Conservation (phyloP, 2,329 filamentous ascomycete genomes). For the Xylaria sp. region DNA sequence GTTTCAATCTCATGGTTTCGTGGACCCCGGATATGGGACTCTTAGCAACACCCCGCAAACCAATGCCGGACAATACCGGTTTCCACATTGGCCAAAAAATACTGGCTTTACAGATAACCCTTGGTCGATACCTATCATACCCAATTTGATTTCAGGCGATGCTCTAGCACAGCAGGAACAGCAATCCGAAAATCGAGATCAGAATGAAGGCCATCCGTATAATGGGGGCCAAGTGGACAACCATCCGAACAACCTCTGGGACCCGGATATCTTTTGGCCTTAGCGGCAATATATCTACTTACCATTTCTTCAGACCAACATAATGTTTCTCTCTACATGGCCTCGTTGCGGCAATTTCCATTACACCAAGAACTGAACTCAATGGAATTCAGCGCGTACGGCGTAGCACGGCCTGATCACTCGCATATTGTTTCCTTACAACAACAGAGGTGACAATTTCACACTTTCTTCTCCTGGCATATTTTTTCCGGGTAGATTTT, state of each 20-base stretch:
- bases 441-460: background rate
- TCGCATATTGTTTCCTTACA: too few species aligned
- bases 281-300: background rate
- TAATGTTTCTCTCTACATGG: background rate
- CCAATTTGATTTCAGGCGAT: background rate
- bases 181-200: background rate
- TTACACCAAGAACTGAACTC: too few species aligned
- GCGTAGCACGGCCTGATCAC: too few species aligned
- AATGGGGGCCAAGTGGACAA: background rate
- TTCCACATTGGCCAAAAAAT: background rate
- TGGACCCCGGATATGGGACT: background rate
- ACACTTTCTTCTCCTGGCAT: background rate
- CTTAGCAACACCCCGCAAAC: background rate
- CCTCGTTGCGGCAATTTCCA: too few species aligned
- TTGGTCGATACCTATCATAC: too few species aligned
- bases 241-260: background rate
- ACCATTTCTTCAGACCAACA: background rate
- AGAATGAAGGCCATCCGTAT: background rate
- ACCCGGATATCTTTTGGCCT: background rate
- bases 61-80: background rate
- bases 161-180: background rate
- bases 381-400: too few species aligned
- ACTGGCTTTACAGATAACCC: background rate
- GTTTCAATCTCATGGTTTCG: background rate
- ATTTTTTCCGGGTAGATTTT: background rate